phyloP scores from a whole-genome alignment of 1,139 yeast genomes.

The Sugiyamaella xylanicola region DNA sequence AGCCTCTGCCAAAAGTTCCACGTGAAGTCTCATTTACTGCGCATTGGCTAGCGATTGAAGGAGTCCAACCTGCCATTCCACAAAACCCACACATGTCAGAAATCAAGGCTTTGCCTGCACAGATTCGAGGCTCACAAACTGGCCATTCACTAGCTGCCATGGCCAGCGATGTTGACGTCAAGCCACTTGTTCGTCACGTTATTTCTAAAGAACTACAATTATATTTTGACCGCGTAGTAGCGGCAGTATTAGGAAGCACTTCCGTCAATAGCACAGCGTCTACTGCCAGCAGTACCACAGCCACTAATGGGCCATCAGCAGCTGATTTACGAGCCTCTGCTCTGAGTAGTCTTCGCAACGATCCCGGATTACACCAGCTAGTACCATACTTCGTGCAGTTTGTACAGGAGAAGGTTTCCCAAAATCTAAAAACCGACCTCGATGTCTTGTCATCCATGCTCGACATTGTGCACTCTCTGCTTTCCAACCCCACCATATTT shows the following conservation, averaged over 20 bases:
- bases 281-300: neutral
- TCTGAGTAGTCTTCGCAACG: conserved; percentile 76
- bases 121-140: conserved; percentile 47
- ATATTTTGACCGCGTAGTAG: conserved; percentile 87
- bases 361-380: conserved; percentile 94
- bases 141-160: conserved; percentile 41
- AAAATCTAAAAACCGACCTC: conserved; percentile 69
- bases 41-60: conserved; percentile 98
- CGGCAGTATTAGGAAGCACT: conserved; percentile 56
- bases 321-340: conserved; percentile 71
- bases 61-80: conserved; percentile 96
- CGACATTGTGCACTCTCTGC: conserved; percentile 82
- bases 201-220: conserved; percentile 90
- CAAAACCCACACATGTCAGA: conserved; percentile 85
- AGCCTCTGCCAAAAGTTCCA: conserved; percentile 94
- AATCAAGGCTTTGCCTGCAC: conserved; percentile 45
- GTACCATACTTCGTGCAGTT: conserved; percentile 96
- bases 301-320: conserved; percentile 37
- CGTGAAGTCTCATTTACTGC: conserved; percentile 91
- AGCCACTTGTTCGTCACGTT: conserved; percentile 95
- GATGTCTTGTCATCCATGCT: conserved; percentile 82
- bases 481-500: conserved; percentile 82
- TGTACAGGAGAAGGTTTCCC: conserved; percentile 92
- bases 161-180: conserved; percentile 67
- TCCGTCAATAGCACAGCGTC: neutral